Conservation (phyloP, 306 rosid genomes). For the Cicer bijugum region DNA sequence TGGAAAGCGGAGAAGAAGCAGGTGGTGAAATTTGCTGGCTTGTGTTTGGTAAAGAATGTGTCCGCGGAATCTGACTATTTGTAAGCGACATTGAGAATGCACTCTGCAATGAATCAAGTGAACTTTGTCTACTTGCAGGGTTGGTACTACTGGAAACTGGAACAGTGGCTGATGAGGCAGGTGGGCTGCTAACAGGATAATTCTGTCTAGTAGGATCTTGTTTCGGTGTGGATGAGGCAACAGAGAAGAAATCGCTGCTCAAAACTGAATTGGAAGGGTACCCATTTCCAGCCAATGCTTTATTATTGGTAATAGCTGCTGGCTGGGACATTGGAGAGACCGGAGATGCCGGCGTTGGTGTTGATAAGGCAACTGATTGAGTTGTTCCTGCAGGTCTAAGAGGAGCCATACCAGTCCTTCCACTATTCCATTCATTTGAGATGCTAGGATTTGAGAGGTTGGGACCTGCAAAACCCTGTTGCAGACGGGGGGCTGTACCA, state of each 20-base stretch:
- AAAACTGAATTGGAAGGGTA: constrained; percentile 55
- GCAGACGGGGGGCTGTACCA: constrained; percentile 53
- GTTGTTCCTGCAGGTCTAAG: constrained; percentile 64
- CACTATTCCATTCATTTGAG: constrained; percentile 73
- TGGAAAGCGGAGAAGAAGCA: constrained; percentile 57
- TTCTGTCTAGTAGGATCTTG: constrained; percentile 59
- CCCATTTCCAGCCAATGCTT: constrained; percentile 72
- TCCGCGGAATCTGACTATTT: constrained; percentile 57
- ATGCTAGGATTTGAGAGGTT: constrained; percentile 56
- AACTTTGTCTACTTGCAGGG: constrained; percentile 55
- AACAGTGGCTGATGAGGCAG: constrained; percentile 55
- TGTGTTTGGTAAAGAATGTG: constrained; percentile 58
- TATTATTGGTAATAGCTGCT: constrained; percentile 54
- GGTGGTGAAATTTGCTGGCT: constrained; percentile 62
- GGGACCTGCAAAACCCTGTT: constrained; percentile 55
- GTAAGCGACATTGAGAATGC: constrained; percentile 63
- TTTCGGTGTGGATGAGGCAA: constrained; percentile 54
- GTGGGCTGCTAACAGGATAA: constrained; percentile 55
- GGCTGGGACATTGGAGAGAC: constrained; percentile 61
- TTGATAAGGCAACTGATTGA: constrained; percentile 55
- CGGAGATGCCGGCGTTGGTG: constrained; percentile 47
- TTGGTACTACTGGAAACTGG: constrained; percentile 68
- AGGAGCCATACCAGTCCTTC: constrained; percentile 57
- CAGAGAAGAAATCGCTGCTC: constrained; percentile 63
- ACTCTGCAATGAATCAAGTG: constrained; percentile 72